Evolutionary conservation across 352 stramenopile species (phyloP).

Genomic region (Globisporangium viniferum): DNA sequence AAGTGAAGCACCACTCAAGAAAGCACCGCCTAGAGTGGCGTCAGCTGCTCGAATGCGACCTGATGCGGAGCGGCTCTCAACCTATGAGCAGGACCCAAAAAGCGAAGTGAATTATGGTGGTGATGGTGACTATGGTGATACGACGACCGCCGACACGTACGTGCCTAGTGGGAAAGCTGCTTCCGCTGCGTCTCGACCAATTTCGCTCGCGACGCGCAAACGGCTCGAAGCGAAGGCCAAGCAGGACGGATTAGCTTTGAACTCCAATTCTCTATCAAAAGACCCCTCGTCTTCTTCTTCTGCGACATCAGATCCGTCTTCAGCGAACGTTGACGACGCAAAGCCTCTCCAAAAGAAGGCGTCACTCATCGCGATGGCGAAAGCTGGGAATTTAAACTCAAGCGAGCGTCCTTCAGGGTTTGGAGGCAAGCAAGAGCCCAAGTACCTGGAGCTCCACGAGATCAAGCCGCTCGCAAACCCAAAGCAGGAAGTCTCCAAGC

Average conservation of each 20-base stretch:
- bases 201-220: conserved; percentile 53
- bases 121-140: conserved; percentile 6
- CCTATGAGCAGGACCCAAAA: neutral
- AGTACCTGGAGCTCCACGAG: conserved; percentile 63
- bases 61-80: neutral
- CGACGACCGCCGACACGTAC: neutral
- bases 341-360: conserved; percentile 7
- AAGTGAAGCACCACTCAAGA: conserved; percentile 4
- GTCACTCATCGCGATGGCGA: neutral
- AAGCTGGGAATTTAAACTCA: neutral
- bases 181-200: conserved; percentile 6
- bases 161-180: conserved; percentile 6
- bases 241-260: conserved; percentile 17
- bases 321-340: neutral
- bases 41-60: neutral
- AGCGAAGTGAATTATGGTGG: neutral
- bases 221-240: conserved; percentile 63
- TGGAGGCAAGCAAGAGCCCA: conserved; percentile 51
- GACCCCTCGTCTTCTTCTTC: neutral
- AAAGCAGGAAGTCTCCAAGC: conserved; percentile 47
- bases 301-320: neutral
- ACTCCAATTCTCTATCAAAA: neutral
- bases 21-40: neutral
- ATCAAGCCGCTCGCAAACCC: conserved; percentile 50
- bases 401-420: conserved; percentile 14